Base-by-base conservation (phyloP, 176 grass and related monocot species). In the Secale cereale region DNA sequence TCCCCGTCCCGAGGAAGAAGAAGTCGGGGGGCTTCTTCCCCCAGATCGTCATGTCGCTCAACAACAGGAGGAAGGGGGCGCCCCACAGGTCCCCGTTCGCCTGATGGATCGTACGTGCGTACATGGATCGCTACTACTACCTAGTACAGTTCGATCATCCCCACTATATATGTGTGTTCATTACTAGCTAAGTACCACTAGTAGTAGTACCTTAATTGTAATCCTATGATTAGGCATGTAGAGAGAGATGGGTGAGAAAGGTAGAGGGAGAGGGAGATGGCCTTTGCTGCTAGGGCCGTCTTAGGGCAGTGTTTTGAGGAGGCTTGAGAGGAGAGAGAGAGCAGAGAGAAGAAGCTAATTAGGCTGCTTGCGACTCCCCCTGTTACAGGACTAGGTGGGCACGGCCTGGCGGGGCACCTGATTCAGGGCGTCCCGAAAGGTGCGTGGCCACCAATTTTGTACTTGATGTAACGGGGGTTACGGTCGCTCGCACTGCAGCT, bases 61-160 rank as follows among this genome's bases (percentile, higher is more conserved):
- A 81, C 86, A 94, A 89, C 86, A 52, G 92, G 86, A 83, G 92
- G 81, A 94, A 94, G 89, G 89, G 92, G 31, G 92, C 92, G 14
- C 92, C 92, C 7, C 92, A 94, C 15, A 86, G 92, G 78, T 88
- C 92, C 9, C 92, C 92, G 8, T 89, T 94, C 65, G 81, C 92
- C 26, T 94, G 70, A 91, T 77, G 22, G 1, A 40, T n/a, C 56
- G 22, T n/a, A n/a, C 63, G 28, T 25, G 79, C 65, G 27, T 80
- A 40, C 63, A 32, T 20, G 57, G 77, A 16, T 65, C 46, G n/a
- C 10, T 61, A n/a, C n/a, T n/a, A n/a, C n/a, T n/a, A 26, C 52
- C 52, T 23, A 80, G 75, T 66, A 90, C 79, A 86, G 46, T 7
- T 50, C 16, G 74, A 86, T 76, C 46, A 17, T 5, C 76, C 57